These are phyloP conservation scores for Balamuthia mandrillaris DNA, from an alignment of 208 protist genomes.

Conservation along the genomic window DNA sequence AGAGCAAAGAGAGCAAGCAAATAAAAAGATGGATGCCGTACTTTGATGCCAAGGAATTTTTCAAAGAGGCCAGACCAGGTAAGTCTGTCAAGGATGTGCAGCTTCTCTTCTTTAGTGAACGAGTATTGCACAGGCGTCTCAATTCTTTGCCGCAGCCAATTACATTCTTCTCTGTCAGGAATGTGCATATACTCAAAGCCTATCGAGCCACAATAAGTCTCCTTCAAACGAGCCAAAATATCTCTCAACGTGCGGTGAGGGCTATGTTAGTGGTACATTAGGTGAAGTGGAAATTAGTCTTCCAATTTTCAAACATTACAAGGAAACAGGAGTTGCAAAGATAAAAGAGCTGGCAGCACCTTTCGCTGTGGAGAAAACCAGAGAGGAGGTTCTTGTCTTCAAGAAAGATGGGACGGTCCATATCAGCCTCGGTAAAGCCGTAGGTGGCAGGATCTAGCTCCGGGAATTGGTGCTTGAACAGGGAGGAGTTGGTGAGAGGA, in stretches of 20 bases:
- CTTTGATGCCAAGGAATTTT: constrained; percentile 24
- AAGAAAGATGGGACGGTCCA: constrained; percentile 55
- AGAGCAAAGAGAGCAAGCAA: too few relatives aligned
- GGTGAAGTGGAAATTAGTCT: neutral
- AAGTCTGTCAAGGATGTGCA: constrained; percentile 82
- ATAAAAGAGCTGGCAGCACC: neutral
- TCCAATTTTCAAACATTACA: neutral
- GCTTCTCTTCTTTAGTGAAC: constrained; percentile 81
- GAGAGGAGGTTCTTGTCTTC: constrained; percentile 31
- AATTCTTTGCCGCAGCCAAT: constrained; percentile 86
- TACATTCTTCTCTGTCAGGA: constrained; percentile 75
- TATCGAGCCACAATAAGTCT: constrained; percentile 80
- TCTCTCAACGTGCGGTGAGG: constrained; percentile 53
- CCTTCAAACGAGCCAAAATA: constrained; percentile 48
- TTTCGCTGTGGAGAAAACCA: constrained; percentile 10
- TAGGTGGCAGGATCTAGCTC: constrained; percentile 57
- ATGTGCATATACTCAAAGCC: constrained; percentile 94
- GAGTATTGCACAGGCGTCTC: constrained; percentile 69
- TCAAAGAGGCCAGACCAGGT: constrained; percentile 89
- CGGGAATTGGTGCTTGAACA: neutral
- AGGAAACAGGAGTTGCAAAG: neutral
- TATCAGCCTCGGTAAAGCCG: constrained; percentile 67
- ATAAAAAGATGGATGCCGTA: too few relatives aligned
- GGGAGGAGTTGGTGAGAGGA: constrained; percentile 45
- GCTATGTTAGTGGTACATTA: neutral